phyloP scores from a whole-genome alignment of 2,329 filamentous ascomycete species.

The Aspergillus udagawae region DNA sequence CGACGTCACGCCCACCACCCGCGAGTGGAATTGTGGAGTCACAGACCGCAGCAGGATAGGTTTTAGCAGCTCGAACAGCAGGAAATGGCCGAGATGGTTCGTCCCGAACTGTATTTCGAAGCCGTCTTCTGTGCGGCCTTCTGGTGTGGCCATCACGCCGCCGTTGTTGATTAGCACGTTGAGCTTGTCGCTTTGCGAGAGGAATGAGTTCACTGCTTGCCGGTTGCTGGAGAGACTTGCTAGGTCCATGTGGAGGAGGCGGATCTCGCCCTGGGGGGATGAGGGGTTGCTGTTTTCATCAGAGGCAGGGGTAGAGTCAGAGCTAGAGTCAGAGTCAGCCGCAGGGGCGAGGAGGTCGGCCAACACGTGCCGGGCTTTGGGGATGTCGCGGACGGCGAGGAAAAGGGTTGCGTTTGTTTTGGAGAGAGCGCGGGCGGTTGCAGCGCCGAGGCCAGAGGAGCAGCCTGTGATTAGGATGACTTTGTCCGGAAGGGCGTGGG shows the following conservation, averaged over 20 bases:
- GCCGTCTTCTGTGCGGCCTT: conserved; percentile 17
- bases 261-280: conserved; percentile 12
- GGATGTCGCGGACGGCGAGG: conserved; percentile 31
- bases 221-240: conserved; percentile 30
- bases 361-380: conserved; percentile 28
- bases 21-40: conserved; percentile 38
- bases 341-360: conserved; percentile 16
- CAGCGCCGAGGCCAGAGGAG: conserved; percentile 37
- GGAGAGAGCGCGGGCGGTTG: conserved; percentile 37
- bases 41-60: conserved; percentile 8
- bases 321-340: background rate
- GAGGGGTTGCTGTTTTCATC: no score
- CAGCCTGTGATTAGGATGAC: conserved; percentile 38
- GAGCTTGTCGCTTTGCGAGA: conserved; percentile 1
- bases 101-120: conserved; percentile 34
- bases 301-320: background rate
- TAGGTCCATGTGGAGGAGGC: conserved; percentile 33
- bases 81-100: conserved; percentile 32
- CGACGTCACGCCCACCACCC: conserved; percentile 47
- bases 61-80: conserved; percentile 29
- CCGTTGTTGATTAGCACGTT: conserved; percentile 11
- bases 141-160: conserved; percentile 9
- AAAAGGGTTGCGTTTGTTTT: conserved; percentile 37
- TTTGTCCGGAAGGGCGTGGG: background rate
- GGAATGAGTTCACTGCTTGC: conserved; percentile 2